These are phyloP conservation scores for Bacidia gigantensis DNA, from an alignment of 495 filamentous ascomycete genomes.

Conservation along the genomic window DNA sequence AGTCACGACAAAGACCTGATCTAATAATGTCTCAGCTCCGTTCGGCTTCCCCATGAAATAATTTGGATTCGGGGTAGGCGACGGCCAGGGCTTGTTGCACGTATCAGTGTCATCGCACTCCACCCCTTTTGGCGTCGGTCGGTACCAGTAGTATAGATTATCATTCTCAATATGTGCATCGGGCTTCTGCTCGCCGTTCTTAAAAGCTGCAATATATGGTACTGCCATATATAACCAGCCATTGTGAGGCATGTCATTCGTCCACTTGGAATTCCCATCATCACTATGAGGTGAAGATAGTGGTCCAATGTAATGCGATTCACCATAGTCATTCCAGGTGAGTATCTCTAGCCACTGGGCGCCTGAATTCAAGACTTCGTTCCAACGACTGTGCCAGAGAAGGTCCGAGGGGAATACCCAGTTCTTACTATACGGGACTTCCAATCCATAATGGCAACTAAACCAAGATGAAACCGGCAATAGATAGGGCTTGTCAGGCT, in stretches of 20 bases:
- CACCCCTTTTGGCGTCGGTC: constrained; percentile 22
- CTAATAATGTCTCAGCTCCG: constrained; percentile 38
- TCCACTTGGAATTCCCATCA: constrained; percentile 47
- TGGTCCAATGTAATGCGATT: constrained; percentile 60
- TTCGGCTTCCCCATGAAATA: constrained; percentile 45
- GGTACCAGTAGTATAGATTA: constrained; percentile 53
- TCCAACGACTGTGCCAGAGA: constrained; percentile 64
- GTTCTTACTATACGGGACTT: constrained; percentile 42
- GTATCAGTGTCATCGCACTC: constrained; percentile 36
- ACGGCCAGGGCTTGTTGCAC: constrained; percentile 26
- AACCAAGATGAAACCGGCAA: constrained; percentile 11
- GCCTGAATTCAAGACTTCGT: constrained; percentile 46
- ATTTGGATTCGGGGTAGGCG: constrained; percentile 35
- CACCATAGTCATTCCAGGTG: constrained; percentile 63
- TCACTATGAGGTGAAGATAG: constrained; percentile 40
- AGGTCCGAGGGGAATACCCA: constrained; percentile 61
- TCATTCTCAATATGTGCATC: constrained; percentile 29
- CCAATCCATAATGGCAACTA: constrained; percentile 36
- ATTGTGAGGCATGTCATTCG: constrained; percentile 48
- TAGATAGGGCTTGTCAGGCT: constrained; percentile 27
- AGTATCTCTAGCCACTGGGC: constrained; percentile 50
- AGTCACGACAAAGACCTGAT: constrained; percentile 35
- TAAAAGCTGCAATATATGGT: constrained; percentile 52
- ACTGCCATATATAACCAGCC: constrained; percentile 43
- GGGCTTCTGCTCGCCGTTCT: constrained; percentile 21